A percentile compares a stretch with the other conserved stretches of the same genome.
phyloP scores from a whole-genome alignment of 257 asterid genomes.

The Prunella vulgaris region DNA sequence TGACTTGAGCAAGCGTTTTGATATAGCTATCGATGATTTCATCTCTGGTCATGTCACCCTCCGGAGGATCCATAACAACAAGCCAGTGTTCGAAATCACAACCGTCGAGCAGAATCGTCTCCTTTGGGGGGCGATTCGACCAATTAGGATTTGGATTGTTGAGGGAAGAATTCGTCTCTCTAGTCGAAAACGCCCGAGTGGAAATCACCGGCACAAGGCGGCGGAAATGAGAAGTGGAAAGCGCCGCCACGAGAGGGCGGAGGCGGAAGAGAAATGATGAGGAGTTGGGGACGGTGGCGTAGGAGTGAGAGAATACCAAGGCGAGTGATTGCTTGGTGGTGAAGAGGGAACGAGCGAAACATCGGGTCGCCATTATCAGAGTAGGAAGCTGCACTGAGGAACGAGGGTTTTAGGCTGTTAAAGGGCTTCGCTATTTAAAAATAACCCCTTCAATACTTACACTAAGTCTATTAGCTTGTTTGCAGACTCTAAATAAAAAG shows the following conservation, averaged over 20 bases:
- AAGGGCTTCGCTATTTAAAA: too few relatives aligned
- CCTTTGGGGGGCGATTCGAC: slow-evolving; percentile 95
- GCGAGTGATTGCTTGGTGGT: slow-evolving; percentile 33
- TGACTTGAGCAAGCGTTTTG: slow-evolving; percentile 61
- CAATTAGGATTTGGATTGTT: slow-evolving; percentile 88
- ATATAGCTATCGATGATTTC: slow-evolving; percentile 70
- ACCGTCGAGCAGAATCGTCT: slow-evolving; percentile 90
- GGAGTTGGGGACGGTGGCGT: slow-evolving; percentile 25
- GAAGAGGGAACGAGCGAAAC: slow-evolving; percentile 46
- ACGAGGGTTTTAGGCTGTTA: slow-evolving; percentile 20
- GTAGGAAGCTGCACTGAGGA: not conserved
- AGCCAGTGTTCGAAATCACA: slow-evolving; percentile 99
- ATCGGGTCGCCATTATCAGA: slow-evolving; percentile 61
- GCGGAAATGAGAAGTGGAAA: slow-evolving; percentile 29
- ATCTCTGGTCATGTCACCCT: slow-evolving; percentile 67
- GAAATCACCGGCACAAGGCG: slow-evolving; percentile 33
- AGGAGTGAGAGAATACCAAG: slow-evolving; percentile 35
- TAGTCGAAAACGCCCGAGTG: slow-evolving; percentile 54
- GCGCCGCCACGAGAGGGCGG: slow-evolving; percentile 54
- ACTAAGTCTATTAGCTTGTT: too few relatives aligned
- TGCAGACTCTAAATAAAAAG: too few relatives aligned
- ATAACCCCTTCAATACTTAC: too few relatives aligned
- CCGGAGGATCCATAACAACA: slow-evolving; percentile 87
- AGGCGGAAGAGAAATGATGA: slow-evolving; percentile 44
- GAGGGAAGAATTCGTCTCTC: slow-evolving; percentile 61